These are phyloP conservation scores for Trypanosoma cruzi DNA, from an alignment of 208 protist species.

Conservation along the genomic window DNA sequence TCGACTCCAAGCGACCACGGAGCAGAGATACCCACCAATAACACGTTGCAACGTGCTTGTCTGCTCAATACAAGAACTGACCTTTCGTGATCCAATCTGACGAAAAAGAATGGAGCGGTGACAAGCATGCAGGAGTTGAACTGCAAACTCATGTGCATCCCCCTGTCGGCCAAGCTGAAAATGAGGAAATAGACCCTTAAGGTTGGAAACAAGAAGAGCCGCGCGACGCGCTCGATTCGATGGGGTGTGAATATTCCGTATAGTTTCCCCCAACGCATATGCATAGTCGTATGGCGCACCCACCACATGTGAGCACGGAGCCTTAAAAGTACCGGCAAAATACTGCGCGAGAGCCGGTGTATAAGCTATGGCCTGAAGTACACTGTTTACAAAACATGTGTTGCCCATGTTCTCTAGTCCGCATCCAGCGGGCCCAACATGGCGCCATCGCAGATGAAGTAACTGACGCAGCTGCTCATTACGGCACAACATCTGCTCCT, in stretches of 20 bases:
- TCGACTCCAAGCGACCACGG: slow-evolving; percentile 78
- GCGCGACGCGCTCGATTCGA: slow-evolving; percentile 54
- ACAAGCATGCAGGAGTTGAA: slow-evolving; percentile 80
- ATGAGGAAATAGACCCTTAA: slow-evolving; percentile 68
- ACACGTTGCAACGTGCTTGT: slow-evolving; percentile 85
- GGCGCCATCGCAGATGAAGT: slow-evolving; percentile 69
- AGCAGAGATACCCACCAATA: slow-evolving; percentile 84
- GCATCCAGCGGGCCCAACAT: slow-evolving; percentile 51
- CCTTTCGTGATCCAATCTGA: slow-evolving; percentile 69
- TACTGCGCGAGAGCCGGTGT: slow-evolving; percentile 87
- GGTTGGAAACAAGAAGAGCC: slow-evolving; percentile 51
- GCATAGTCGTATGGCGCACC: slow-evolving; percentile 82
- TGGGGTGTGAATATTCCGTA: slow-evolving; percentile 65
- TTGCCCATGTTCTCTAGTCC: slow-evolving; percentile 90
- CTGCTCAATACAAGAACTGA: slow-evolving; percentile 54
- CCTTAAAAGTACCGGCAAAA: slow-evolving; percentile 65
- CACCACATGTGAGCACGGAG: slow-evolving; percentile 39
- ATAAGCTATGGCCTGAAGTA: slow-evolving; percentile 87
- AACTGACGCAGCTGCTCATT: slow-evolving; percentile 48
- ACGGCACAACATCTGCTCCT: slow-evolving; percentile 50
- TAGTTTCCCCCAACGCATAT: slow-evolving; percentile 77
- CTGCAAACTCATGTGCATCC: slow-evolving; percentile 92
- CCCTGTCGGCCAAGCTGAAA: slow-evolving; percentile 85
- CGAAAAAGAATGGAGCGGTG: slow-evolving; percentile 82
- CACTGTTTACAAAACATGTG: slow-evolving; percentile 91